These are phyloP conservation scores for Annulohypoxylon maeteangense DNA, from an alignment of 495 filamentous ascomycete genomes.

Conservation along the genomic window DNA sequence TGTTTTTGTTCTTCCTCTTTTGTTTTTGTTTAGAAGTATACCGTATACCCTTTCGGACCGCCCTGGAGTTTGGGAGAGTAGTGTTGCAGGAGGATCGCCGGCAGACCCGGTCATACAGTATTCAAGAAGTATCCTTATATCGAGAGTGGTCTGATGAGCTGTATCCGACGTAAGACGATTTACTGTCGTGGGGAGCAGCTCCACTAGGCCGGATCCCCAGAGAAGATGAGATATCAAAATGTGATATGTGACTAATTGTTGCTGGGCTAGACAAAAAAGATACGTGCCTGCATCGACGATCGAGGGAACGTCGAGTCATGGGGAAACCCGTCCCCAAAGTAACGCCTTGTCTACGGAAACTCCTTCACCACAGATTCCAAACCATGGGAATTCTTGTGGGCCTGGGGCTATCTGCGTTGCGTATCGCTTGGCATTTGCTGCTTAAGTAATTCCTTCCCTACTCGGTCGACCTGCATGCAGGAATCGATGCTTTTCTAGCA, in stretches of 20 bases:
- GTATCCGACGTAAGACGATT: slow-evolving; percentile 38
- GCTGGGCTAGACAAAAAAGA: slow-evolving; percentile 37
- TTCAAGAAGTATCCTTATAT: slow-evolving; percentile 32
- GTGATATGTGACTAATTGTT: slow-evolving; percentile 42
- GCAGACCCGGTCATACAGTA: slow-evolving; percentile 24
- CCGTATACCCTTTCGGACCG: slow-evolving; percentile 40
- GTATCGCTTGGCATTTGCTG: slow-evolving; percentile 41
- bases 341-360: slow-evolving; percentile 26
- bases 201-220: slow-evolving; percentile 41
- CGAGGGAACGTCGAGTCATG: slow-evolving; percentile 42
- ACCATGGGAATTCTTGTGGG: slow-evolving; percentile 34
- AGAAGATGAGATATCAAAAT: slow-evolving; percentile 44
- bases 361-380: slow-evolving; percentile 29
- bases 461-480: slow-evolving; percentile 46
- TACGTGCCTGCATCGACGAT: slow-evolving; percentile 46
- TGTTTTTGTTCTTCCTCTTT: slow-evolving; percentile 12
- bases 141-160: slow-evolving; percentile 36
- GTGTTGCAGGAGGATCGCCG: slow-evolving; percentile 36
- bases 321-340: slow-evolving; percentile 37
- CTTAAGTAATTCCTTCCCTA: slow-evolving; percentile 44
- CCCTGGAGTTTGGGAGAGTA: slow-evolving; percentile 20
- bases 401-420: slow-evolving; percentile 37
- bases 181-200: slow-evolving; percentile 36
- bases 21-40: slow-evolving; percentile 35
- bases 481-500: slow-evolving; percentile 31